Conservation (phyloP, 306 rosid genomes). For the Nissolia schottii region DNA sequence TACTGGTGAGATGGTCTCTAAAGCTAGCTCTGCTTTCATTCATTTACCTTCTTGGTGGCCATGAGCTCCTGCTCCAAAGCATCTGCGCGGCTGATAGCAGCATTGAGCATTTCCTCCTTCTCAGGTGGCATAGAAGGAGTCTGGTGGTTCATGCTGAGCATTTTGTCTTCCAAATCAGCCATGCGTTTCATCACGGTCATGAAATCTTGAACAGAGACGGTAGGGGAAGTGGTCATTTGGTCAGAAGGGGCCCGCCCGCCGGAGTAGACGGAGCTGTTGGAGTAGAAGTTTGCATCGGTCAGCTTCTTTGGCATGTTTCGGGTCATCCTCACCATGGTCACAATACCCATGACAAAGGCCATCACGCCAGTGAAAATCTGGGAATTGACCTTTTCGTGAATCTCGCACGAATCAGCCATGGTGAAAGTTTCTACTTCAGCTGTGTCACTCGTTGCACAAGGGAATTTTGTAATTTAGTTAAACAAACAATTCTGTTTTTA, state of each 20-base stretch:
- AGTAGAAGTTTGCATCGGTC: constrained; percentile 70
- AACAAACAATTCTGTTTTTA: not conserved
- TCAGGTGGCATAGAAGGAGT: constrained; percentile 53
- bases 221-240: constrained; percentile 30
- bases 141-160: constrained; percentile 41
- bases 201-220: constrained; percentile 46
- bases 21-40: not conserved
- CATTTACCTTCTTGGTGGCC: constrained; percentile 65
- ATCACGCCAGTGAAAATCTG: constrained; percentile 59
- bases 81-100: constrained; percentile 52
- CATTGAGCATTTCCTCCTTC: constrained; percentile 66
- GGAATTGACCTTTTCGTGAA: constrained; percentile 46
- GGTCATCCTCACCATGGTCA: constrained; percentile 70
- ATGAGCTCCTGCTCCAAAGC: constrained; percentile 65
- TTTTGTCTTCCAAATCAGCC: constrained; percentile 82
- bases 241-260: constrained; percentile 19
- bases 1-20: not conserved
- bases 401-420: constrained; percentile 35
- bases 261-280: constrained; percentile 39
- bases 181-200: constrained; percentile 77
- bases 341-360: constrained; percentile 75
- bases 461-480: not conserved
- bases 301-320: constrained; percentile 75
- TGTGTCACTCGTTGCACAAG: constrained; percentile 15
- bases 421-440: constrained; percentile 30